A percentile compares a stretch with the other conserved stretches of the same genome.
phyloP scores from a whole-genome alignment of 352 stramenopile species.

The Phytopythium kandeliae region DNA sequence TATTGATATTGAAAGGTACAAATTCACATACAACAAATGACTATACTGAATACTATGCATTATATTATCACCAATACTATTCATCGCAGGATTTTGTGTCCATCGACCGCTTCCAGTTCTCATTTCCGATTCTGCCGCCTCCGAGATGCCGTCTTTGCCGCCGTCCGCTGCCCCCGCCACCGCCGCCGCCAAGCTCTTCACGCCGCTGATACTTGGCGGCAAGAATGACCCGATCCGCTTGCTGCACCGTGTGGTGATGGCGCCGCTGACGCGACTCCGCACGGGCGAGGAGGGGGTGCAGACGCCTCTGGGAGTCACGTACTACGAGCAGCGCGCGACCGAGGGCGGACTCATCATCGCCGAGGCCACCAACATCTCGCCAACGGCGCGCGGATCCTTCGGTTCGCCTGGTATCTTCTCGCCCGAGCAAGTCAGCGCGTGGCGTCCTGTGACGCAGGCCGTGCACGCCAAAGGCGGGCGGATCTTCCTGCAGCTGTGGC shows the following conservation, averaged over 20 bases:
- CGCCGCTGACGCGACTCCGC: slow-evolving; percentile 45
- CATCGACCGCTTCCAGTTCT: no score
- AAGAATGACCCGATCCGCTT: slow-evolving; percentile 43
- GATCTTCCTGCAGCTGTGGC: slow-evolving; percentile 88
- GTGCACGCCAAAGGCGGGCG: slow-evolving; percentile 75
- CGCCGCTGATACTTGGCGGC: slow-evolving; percentile 47
- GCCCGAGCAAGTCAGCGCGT: slow-evolving; percentile 40
- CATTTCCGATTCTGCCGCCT: background rate
- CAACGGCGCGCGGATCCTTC: slow-evolving; percentile 34
- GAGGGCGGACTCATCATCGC: slow-evolving; percentile 51
- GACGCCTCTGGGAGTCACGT: slow-evolving; percentile 33
- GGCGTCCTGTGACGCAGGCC: slow-evolving; percentile 38
- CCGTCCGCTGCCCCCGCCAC: background rate
- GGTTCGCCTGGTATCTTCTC: slow-evolving; percentile 53
- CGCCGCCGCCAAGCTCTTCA: slow-evolving; percentile 52
- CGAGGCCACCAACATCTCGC: slow-evolving; percentile 54
- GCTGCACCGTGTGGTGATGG: slow-evolving; percentile 64
- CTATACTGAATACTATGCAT: no score
- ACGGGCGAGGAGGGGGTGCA: slow-evolving; percentile 36
- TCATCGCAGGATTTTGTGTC: no score
- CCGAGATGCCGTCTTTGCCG: no score
- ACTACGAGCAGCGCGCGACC: slow-evolving; percentile 58
- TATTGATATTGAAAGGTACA: background rate
- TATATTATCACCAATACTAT: no score
- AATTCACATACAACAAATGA: no score